Conservation (phyloP, 805 yeast species). For the Monosporozyma unispora region DNA sequence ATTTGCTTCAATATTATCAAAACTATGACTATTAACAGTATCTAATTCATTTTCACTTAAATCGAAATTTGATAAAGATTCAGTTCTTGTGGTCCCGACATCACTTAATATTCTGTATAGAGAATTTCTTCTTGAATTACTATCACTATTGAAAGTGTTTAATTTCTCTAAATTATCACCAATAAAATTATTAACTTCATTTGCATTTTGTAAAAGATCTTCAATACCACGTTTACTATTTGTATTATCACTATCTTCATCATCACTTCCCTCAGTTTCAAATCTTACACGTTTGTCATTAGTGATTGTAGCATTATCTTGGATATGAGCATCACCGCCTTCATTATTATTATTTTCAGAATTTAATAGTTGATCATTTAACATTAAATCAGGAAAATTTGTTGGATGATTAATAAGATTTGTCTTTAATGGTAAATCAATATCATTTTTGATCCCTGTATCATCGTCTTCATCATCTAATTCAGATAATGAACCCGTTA, state of each 20-base stretch:
- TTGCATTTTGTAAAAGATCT: slow-evolving; percentile 19
- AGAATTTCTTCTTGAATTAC: slow-evolving; percentile 3
- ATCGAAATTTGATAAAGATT: slow-evolving; percentile 25
- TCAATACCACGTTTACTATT: slow-evolving; percentile 10
- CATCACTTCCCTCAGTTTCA: slow-evolving; percentile 3
- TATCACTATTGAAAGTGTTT: slow-evolving; percentile 8
- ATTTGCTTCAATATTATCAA: slow-evolving; percentile 3
- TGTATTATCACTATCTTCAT: not conserved
- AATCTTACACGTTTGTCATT: slow-evolving; percentile 11
- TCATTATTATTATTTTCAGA: not conserved
- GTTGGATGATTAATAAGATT: slow-evolving; percentile 11
- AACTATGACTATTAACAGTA: not conserved
- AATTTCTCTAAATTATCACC: slow-evolving; percentile 16
- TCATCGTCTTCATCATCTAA: slow-evolving; percentile 9
- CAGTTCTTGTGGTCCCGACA: slow-evolving; percentile 14
- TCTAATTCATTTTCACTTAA: slow-evolving; percentile 18
- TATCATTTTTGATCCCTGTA: not conserved
- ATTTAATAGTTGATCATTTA: not conserved
- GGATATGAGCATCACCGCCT: not conserved
- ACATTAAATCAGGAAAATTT: slow-evolving; percentile 1
- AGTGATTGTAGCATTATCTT: not conserved
- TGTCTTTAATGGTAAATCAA: slow-evolving; percentile 22
- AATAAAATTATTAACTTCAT: slow-evolving; percentile 12
- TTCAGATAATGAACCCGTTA: slow-evolving; percentile 9
- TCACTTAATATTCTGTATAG: slow-evolving; percentile 12